phyloP scores from a whole-genome alignment of 1,139 yeast genomes.

The Blastobotrys malaysiensis region DNA sequence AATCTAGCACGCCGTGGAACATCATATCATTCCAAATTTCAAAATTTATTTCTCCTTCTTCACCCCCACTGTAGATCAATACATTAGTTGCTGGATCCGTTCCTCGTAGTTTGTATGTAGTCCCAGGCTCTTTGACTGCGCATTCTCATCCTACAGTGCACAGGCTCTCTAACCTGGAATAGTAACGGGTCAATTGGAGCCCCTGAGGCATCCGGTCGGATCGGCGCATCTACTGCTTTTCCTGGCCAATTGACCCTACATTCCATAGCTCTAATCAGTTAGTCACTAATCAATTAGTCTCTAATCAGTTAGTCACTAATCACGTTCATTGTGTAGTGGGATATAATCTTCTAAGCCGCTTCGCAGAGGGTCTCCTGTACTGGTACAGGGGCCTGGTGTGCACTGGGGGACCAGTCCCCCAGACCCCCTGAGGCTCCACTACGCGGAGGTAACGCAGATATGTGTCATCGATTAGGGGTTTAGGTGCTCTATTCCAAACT shows the following conservation, averaged over 20 bases:
- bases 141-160: slow-evolving; percentile 14
- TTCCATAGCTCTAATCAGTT: neutral
- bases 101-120: neutral
- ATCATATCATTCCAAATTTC: neutral
- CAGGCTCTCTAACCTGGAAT: slow-evolving; percentile 27
- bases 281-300: no score
- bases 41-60: neutral
- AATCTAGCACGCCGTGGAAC: neutral
- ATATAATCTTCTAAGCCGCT: no score
- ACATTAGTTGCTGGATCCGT: neutral
- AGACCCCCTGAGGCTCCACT: no score
- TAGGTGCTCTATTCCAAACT: no score
- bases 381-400: no score
- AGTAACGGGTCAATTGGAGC: slow-evolving; percentile 8
- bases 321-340: no score
- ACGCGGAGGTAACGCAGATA: no score
- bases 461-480: no score
- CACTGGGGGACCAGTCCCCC: no score
- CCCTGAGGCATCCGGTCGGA: neutral
- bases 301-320: no score
- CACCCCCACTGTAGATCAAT: neutral
- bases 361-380: no score
- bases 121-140: slow-evolving; percentile 26
- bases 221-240: neutral
- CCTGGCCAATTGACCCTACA: neutral